Percentiles rank a stretch among this genome's conserved stretches.
Conservation (phyloP, 2,329 filamentous ascomycete genomes). For the Sporothrix inflata region DNA sequence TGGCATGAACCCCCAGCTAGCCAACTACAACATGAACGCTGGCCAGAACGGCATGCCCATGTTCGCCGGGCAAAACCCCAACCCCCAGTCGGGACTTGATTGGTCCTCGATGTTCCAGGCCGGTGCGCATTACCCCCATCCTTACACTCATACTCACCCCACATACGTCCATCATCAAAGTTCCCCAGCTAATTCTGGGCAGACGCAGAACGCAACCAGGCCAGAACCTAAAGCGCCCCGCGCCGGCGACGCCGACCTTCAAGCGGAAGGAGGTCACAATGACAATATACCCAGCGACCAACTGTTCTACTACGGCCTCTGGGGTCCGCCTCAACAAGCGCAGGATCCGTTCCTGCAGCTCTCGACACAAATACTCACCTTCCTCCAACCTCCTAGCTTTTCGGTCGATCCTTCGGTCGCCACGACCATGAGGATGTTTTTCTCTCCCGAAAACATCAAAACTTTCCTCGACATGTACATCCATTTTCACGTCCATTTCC, state of each 20-base stretch:
- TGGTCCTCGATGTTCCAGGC: conserved; percentile 80
- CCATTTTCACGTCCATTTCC: conserved; percentile 74
- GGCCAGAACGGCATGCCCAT: conserved; percentile 67
- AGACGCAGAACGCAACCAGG: conserved; percentile 72
- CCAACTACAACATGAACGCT: conserved; percentile 66
- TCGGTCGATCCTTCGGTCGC: conserved; percentile 55
- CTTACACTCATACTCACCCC: conserved; percentile 46
- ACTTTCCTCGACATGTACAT: conserved; percentile 72
- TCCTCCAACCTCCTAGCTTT: conserved; percentile 61
- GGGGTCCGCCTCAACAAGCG: conserved; percentile 51
- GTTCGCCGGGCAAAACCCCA: conserved; percentile 62
- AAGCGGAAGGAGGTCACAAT: conserved; percentile 39
- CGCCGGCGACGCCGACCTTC: conserved; percentile 52
- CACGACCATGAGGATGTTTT: conserved; percentile 60
- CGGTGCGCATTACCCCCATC: conserved; percentile 54
- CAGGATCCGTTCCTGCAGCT: conserved; percentile 58
- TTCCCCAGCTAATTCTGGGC: conserved; percentile 67
- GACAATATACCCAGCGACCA: conserved; percentile 44
- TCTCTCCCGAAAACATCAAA: conserved; percentile 70
- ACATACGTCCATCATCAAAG: conserved; percentile 59
- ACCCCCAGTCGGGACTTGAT: conserved; percentile 65
- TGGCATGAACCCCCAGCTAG: conserved; percentile 68
- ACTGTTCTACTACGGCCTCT: conserved; percentile 54
- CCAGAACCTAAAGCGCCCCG: conserved; percentile 62
- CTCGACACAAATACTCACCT: conserved; percentile 59